Evolutionary conservation across 1,139 yeast species (phyloP).

Genomic region (Candida smagusa): DNA sequence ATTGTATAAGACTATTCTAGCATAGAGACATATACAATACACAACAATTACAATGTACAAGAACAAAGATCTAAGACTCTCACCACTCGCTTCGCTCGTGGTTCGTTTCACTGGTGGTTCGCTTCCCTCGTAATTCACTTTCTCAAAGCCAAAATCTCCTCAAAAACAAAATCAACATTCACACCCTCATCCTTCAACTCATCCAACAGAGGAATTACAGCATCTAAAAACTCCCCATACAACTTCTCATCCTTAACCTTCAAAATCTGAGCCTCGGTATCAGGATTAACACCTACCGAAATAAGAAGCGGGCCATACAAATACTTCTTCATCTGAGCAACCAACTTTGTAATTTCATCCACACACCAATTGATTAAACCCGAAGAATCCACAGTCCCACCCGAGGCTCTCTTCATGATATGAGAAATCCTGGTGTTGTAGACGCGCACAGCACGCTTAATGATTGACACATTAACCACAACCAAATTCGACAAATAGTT

Average conservation of each 20-base stretch:
- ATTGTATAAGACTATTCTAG: too few species aligned
- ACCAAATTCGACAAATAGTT: constrained; percentile 44
- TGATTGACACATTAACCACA: constrained; percentile 38
- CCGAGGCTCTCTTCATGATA: constrained; percentile 26
- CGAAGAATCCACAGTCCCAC: constrained; percentile 36
- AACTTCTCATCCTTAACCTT: constrained; percentile 29
- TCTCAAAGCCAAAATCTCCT: constrained; percentile 19
- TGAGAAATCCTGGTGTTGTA: constrained; percentile 36
- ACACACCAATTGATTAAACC: constrained; percentile 65
- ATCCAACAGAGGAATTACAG: constrained; percentile 58
- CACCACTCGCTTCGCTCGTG: too few species aligned
- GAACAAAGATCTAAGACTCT: too few species aligned
- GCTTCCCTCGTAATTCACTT: too few species aligned
- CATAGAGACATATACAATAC: too few species aligned
- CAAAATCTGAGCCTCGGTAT: constrained; percentile 24
- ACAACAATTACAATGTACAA: too few species aligned
- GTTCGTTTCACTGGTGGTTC: background rate
- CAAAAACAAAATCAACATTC: constrained; percentile 64
- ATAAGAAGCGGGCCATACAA: constrained; percentile 58
- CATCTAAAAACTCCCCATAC: constrained; percentile 45
- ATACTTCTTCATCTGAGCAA: constrained; percentile 61
- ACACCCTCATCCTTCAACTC: constrained; percentile 66
- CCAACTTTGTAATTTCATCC: constrained; percentile 60
- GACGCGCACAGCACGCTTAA: constrained; percentile 34
- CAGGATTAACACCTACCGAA: constrained; percentile 21